Evolutionary conservation across 768 basidiomycete species (phyloP).

Genomic region (Mycena polygramma): DNA sequence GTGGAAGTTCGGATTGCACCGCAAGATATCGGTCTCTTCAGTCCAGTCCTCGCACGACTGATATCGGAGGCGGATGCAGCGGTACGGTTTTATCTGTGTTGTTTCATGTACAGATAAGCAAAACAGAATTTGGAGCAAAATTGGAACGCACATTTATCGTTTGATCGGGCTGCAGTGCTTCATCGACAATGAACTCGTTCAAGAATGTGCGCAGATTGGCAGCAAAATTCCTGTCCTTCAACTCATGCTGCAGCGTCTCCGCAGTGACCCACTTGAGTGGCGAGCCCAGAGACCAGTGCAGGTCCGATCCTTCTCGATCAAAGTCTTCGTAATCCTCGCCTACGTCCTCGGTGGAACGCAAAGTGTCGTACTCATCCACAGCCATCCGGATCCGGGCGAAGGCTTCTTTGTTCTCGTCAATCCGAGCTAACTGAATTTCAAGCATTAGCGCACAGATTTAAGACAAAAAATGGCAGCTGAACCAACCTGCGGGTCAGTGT

Average conservation of each 20-base stretch:
- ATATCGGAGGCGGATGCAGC: background rate
- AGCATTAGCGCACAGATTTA: background rate
- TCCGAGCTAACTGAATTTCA: background rate
- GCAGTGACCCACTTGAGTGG: background rate
- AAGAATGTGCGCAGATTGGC: background rate
- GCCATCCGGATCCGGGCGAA: constrained; percentile 12
- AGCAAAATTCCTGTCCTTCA: constrained; percentile 5
- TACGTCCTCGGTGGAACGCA: background rate
- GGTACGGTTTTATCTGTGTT: background rate
- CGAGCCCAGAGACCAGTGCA: background rate
- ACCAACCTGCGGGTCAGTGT: constrained; percentile 6
- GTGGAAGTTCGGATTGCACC: constrained; percentile 10
- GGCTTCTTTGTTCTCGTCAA: constrained; percentile 12
- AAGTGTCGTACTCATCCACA: background rate
- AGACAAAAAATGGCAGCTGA: background rate
- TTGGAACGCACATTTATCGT: background rate
- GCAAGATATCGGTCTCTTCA: background rate
- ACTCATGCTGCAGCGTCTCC: background rate
- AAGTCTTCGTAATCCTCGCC: background rate
- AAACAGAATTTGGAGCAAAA: background rate
- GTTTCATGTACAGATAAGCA: too few relatives aligned
- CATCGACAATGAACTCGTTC: background rate
- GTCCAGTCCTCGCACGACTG: constrained; percentile 1
- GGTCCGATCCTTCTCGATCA: background rate
- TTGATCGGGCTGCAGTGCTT: background rate